Percentiles rank a stretch among this genome's conserved stretches.
These are phyloP conservation scores for Globisporangium acanthophoron DNA, from an alignment of 352 stramenopile species.

Conservation along the genomic window DNA sequence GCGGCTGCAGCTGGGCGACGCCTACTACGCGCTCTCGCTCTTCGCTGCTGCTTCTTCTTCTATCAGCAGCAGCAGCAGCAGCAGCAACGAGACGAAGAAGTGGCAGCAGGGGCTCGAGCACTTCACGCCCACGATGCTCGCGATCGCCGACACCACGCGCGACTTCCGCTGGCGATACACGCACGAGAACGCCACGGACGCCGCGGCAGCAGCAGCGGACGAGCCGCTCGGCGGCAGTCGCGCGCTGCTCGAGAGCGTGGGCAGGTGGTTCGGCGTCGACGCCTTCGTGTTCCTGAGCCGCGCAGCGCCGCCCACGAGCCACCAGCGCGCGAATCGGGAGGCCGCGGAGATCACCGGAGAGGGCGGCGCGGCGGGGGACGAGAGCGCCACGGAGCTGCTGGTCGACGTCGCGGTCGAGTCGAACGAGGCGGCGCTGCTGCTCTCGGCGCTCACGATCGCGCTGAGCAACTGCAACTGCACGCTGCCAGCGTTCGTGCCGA, in stretches of 20 bases:
- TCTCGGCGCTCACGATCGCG: slow-evolving; percentile 68
- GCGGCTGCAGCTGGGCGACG: neutral
- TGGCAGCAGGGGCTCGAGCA: slow-evolving; percentile 67
- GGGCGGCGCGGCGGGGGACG: no score
- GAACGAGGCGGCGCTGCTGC: slow-evolving; percentile 57
- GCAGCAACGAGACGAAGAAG: slow-evolving; percentile 12
- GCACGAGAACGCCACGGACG: slow-evolving; percentile 1
- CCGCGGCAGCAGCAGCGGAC: neutral
- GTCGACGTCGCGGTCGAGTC: slow-evolving; percentile 38
- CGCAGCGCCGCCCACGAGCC: slow-evolving; percentile 11
- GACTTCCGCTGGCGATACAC: slow-evolving; percentile 33
- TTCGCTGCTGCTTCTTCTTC: neutral
- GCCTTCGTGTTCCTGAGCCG: slow-evolving; percentile 60
- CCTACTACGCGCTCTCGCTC: neutral
- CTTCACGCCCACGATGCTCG: slow-evolving; percentile 78
- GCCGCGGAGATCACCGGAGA: neutral
- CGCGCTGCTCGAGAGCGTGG: slow-evolving; percentile 31
- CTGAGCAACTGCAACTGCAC: slow-evolving; percentile 81
- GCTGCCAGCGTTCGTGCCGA: slow-evolving; percentile 66
- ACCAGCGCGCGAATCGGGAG: no score
- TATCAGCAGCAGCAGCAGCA: neutral
- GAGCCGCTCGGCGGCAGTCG: slow-evolving; percentile 17
- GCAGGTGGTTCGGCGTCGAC: slow-evolving; percentile 69
- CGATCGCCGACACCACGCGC: slow-evolving; percentile 38
- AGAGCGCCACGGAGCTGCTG: neutral